Base-by-base conservation (phyloP, 192 early-diverging fungal genomes). In the Coemansia sp. region DNA sequence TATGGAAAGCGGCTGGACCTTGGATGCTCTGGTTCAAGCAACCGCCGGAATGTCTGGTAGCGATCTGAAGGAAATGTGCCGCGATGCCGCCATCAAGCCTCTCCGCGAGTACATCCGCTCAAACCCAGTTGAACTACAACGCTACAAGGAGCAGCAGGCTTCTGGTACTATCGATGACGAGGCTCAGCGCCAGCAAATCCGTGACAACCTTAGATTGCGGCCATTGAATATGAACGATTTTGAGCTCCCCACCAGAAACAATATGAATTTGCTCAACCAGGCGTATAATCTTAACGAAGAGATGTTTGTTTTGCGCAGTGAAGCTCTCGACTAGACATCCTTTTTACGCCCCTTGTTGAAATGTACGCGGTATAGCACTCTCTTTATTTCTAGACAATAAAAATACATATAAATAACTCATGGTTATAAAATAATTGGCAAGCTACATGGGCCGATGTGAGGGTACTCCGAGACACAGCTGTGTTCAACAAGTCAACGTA, bases 41-140 rank as follows among this genome's bases (percentile, higher is more conserved):
- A 98, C 97, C 5, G 81, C 77, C 15, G 90, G 91, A 25, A 89
- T 83, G 59, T 92, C 92, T 15, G 92, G 93, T 41, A 92, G 89
- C 54, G 97, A 99, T 53, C 73, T 99, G 64, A 99, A 98, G 80
- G 97, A 99, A 57, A 78, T 95, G 41, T 99, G 97, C 58, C 85
- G 97, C 27, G 87, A 90, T 51, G 95, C 97, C 0, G 94, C 90
- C 5, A 96, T 98, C 92, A 80, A 91, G 49, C 97, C 97, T 1
- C 80, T 99, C 8, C 81, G 92, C 48, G 90, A 92, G 75, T 87
- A 86, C 58, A 81, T 90, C 13, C 81, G 88, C 28, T 57, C 63
- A 20, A 60, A 72, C 35, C 66, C 77, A 1, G 63, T 48, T 14
- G 62, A 66, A 28, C 50, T 77, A 23, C 60, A 64, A 50, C 52